These are phyloP conservation scores for Epichloe baconii DNA, from an alignment of 2,329 filamentous ascomycete species.

Conservation along the genomic window DNA sequence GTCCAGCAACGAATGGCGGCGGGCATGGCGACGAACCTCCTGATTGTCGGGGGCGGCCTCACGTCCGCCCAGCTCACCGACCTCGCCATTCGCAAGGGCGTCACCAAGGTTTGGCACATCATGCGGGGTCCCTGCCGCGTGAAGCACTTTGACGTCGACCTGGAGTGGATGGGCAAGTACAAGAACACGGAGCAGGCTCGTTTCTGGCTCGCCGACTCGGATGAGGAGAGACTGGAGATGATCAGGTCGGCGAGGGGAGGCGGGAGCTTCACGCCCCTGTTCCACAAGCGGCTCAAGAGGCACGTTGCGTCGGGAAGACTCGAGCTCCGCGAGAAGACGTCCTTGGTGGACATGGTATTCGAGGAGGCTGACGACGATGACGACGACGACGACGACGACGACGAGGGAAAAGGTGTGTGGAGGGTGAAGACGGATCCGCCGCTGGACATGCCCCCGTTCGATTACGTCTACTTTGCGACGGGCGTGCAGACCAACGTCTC, in stretches of 20 bases:
- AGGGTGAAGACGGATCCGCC: slow-evolving; percentile 38
- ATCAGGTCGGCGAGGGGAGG: slow-evolving; percentile 55
- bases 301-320: slow-evolving; percentile 40
- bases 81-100: slow-evolving; percentile 49
- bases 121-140: slow-evolving; percentile 48
- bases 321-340: slow-evolving; percentile 44
- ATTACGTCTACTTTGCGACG: slow-evolving; percentile 67
- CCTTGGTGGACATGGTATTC: slow-evolving; percentile 38
- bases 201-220: slow-evolving; percentile 65
- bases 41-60: slow-evolving; percentile 63
- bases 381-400: too few relatives aligned
- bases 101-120: slow-evolving; percentile 55
- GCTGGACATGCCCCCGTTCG: slow-evolving; percentile 39
- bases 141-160: slow-evolving; percentile 66
- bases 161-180: slow-evolving; percentile 74
- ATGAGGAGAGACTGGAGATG: slow-evolving; percentile 54
- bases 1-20: slow-evolving; percentile 39
- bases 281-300: slow-evolving; percentile 51
- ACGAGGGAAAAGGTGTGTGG: slow-evolving; percentile 17
- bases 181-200: slow-evolving; percentile 62
- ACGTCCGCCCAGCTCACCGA: slow-evolving; percentile 65
- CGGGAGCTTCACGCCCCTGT: slow-evolving; percentile 61
- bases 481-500: slow-evolving; percentile 53
- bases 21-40: slow-evolving; percentile 42
- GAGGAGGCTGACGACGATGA: slow-evolving; percentile 23